Evolutionary conservation across 306 rosid genomes (phyloP).

Genomic region (Fragaria nilgerrensis): DNA sequence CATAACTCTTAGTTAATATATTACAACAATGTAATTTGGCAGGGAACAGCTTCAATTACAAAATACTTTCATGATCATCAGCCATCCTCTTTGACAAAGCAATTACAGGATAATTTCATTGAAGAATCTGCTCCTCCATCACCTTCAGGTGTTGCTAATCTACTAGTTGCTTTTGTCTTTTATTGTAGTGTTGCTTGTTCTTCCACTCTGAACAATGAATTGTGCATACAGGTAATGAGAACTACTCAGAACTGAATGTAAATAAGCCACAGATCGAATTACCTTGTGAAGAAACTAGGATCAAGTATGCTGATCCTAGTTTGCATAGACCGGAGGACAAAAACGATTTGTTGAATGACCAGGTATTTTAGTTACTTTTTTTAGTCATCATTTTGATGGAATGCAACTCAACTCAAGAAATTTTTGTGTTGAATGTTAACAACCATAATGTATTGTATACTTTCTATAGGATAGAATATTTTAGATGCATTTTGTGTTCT

Average conservation of each 20-base stretch:
- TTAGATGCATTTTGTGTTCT: neutral
- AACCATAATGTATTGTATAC: neutral
- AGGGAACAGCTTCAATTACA: constrained; percentile 82
- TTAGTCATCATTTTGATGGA: neutral
- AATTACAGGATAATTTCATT: constrained; percentile 30
- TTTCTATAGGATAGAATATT: neutral
- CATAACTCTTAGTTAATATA: neutral
- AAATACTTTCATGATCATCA: constrained; percentile 67
- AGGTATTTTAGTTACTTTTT: constrained; percentile 19
- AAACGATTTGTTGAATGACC: constrained; percentile 29
- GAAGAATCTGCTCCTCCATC: constrained; percentile 52
- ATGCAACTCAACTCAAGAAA: neutral
- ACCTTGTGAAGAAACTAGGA: constrained; percentile 40
- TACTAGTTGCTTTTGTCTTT: constrained; percentile 19
- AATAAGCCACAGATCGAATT: constrained; percentile 35
- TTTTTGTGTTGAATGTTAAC: neutral
- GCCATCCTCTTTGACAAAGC: constrained; percentile 41
- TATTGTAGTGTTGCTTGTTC: neutral
- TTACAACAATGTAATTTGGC: constrained; percentile 1
- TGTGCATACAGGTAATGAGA: constrained; percentile 46
- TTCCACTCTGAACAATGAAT: constrained; percentile 26
- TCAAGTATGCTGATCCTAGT: constrained; percentile 29
- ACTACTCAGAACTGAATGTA: constrained; percentile 41
- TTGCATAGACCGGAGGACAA: constrained; percentile 48
- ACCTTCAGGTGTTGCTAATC: constrained; percentile 55